Percentiles rank a stretch among this genome's conserved stretches.
phyloP scores from a whole-genome alignment of 768 basidiomycete species.

The Russula foetens region DNA sequence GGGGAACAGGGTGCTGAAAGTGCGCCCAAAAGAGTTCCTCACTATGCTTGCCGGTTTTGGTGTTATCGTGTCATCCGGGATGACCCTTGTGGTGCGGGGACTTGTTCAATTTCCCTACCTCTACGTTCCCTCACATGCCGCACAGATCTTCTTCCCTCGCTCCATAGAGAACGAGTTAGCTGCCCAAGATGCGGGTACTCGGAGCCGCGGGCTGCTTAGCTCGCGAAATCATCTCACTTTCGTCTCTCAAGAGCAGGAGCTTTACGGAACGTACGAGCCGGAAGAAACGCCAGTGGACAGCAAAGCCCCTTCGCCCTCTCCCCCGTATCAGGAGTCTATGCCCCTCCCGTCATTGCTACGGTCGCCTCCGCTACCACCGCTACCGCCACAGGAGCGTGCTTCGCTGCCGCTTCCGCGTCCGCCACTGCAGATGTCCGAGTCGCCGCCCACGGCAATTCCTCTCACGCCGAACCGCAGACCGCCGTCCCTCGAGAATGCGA shows the following conservation, averaged over 20 bases:
- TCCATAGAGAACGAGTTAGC: constrained; percentile 18
- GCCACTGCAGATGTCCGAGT: no score
- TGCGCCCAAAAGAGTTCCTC: constrained; percentile 7
- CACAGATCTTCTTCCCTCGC: constrained; percentile 21
- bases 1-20: background rate
- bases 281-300: background rate
- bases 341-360: background rate
- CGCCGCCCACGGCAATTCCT: background rate
- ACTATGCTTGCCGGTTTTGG: constrained; percentile 14
- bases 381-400: background rate
- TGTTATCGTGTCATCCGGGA: constrained; percentile 15
- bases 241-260: constrained; percentile 19
- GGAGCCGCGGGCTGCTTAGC: constrained; percentile 1
- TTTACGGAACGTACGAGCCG: constrained; percentile 15
- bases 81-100: constrained; percentile 17
- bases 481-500: background rate
- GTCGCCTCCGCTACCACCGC: background rate
- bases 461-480: constrained; percentile 17
- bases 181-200: constrained; percentile 1
- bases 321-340: background rate
- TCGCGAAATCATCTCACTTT: constrained; percentile 10
- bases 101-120: background rate
- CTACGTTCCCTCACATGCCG: background rate
- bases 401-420: background rate
- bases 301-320: background rate